Evolutionary conservation across 1,284 basidiomycete genomes (phyloP).

Genomic region (Anthracocystis setariae): DNA sequence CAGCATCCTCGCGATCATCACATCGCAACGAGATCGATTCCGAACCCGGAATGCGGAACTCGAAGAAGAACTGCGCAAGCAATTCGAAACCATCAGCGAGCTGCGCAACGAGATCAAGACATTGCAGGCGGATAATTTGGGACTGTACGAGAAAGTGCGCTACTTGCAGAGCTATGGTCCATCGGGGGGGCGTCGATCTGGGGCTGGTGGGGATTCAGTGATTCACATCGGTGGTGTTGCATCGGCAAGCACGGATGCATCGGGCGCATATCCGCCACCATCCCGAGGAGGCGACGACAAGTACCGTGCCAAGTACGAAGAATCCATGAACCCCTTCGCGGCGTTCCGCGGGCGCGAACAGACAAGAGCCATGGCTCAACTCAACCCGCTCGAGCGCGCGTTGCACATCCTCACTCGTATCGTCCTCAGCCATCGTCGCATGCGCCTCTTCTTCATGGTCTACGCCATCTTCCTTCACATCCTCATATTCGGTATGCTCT

Average conservation of each 20-base stretch:
- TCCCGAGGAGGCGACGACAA: slow-evolving; percentile 73
- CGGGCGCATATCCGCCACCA: slow-evolving; percentile 32
- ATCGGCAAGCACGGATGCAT: slow-evolving; percentile 19
- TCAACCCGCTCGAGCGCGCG: slow-evolving; percentile 90
- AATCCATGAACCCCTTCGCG: slow-evolving; percentile 96
- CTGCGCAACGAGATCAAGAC: slow-evolving; percentile 60
- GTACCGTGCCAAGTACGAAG: slow-evolving; percentile 91
- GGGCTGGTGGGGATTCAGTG: slow-evolving; percentile 17
- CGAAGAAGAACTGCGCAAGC: slow-evolving; percentile 93
- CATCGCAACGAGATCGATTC: slow-evolving; percentile 94
- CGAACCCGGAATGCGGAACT: slow-evolving; percentile 93
- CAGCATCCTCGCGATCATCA: slow-evolving; percentile 76
- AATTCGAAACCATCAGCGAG: slow-evolving; percentile 91
- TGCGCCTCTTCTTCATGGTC: slow-evolving; percentile 77
- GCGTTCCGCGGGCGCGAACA: slow-evolving; percentile 94
- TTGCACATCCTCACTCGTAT: slow-evolving; percentile 84
- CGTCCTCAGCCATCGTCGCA: slow-evolving; percentile 83
- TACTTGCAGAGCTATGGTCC: slow-evolving; percentile 58
- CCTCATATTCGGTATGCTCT: slow-evolving; percentile 77
- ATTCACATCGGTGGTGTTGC: slow-evolving; percentile 20
- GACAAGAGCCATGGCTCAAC: slow-evolving; percentile 84
- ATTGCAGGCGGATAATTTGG: slow-evolving; percentile 61
- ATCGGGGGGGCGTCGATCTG: slow-evolving; percentile 43
- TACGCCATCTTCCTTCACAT: slow-evolving; percentile 83
- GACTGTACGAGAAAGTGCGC: slow-evolving; percentile 64